Evolutionary conservation across 495 filamentous ascomycete species (phyloP).

Genomic region (Alectoria sarmentosa): DNA sequence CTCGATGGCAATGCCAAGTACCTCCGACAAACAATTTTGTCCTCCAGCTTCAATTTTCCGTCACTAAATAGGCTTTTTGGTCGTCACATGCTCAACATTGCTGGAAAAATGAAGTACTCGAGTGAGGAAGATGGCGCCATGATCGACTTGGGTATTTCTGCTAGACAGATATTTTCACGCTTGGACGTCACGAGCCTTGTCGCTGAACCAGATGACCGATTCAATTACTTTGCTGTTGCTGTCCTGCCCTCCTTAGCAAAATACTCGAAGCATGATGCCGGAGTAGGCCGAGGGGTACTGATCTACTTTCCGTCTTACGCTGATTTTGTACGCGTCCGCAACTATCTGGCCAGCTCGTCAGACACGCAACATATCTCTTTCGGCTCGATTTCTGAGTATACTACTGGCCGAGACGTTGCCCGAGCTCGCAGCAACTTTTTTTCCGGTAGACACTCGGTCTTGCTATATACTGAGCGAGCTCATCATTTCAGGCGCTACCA

Average conservation of each 20-base stretch:
- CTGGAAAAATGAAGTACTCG: slow-evolving; percentile 66
- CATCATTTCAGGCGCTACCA: slow-evolving; percentile 89
- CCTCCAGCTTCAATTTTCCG: slow-evolving; percentile 78
- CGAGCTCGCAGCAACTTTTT: slow-evolving; percentile 84
- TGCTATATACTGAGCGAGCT: slow-evolving; percentile 86
- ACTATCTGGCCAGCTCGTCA: slow-evolving; percentile 73
- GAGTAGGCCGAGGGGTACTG: slow-evolving; percentile 53
- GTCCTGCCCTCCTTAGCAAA: slow-evolving; percentile 67
- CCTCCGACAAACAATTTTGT: slow-evolving; percentile 75
- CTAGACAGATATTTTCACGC: slow-evolving; percentile 86
- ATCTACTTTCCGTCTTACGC: slow-evolving; percentile 89
- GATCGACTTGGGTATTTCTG: slow-evolving; percentile 51
- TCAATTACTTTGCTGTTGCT: slow-evolving; percentile 79
- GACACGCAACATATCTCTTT: slow-evolving; percentile 66
- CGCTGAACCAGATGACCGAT: slow-evolving; percentile 80
- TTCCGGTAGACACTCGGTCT: slow-evolving; percentile 67
- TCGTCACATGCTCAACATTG: slow-evolving; percentile 68
- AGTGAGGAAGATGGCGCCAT: slow-evolving; percentile 59
- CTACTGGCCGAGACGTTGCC: slow-evolving; percentile 62
- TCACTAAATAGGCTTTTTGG: slow-evolving; percentile 77
- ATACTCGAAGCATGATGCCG: slow-evolving; percentile 33
- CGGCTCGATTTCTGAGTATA: slow-evolving; percentile 83
- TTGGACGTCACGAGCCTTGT: slow-evolving; percentile 61
- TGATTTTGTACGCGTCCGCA: slow-evolving; percentile 88
- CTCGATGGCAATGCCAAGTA: slow-evolving; percentile 74